These are phyloP conservation scores for Pseudoturritis turrita DNA, from an alignment of 345 rosid genomes.

Conservation along the genomic window DNA sequence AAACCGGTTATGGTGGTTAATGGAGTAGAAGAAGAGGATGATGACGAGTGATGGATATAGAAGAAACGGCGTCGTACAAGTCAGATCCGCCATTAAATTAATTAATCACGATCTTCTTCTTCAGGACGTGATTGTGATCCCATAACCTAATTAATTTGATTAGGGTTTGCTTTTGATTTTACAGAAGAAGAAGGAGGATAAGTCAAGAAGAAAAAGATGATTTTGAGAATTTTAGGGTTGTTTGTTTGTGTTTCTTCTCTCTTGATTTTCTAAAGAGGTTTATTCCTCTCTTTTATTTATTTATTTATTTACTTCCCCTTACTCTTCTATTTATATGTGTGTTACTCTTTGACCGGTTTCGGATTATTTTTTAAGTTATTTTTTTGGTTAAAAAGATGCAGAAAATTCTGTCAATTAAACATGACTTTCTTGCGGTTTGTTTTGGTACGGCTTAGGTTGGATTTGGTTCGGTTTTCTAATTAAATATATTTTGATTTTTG, in stretches of 20 bases:
- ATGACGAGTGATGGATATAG: constrained; percentile 43
- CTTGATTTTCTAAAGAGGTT: background rate
- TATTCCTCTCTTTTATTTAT: background rate
- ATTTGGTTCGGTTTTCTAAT: constrained; percentile 8
- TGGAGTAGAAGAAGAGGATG: constrained; percentile 42
- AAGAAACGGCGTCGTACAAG: constrained; percentile 35
- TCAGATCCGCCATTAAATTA: constrained; percentile 42
- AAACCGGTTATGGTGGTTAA: constrained; percentile 32
- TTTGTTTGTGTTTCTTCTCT: background rate
- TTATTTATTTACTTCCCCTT: background rate
- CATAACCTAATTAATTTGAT: background rate
- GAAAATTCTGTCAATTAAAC: background rate
- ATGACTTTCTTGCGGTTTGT: constrained; percentile 11
- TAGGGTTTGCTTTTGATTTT: background rate
- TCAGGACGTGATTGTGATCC: background rate
- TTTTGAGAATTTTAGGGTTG: constrained; percentile 16
- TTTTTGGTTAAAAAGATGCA: background rate
- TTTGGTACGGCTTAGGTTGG: constrained; percentile 30
- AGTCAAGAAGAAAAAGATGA: constrained; percentile 2
- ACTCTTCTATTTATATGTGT: constrained; percentile 13
- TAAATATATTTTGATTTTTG: background rate
- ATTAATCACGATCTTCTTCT: background rate
- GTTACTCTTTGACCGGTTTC: constrained; percentile 12
- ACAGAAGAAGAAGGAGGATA: background rate
- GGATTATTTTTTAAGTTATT: too few relatives aligned